Evolutionary conservation across 805 yeast species (phyloP).

Genomic region (Yarrowia divulgata): DNA sequence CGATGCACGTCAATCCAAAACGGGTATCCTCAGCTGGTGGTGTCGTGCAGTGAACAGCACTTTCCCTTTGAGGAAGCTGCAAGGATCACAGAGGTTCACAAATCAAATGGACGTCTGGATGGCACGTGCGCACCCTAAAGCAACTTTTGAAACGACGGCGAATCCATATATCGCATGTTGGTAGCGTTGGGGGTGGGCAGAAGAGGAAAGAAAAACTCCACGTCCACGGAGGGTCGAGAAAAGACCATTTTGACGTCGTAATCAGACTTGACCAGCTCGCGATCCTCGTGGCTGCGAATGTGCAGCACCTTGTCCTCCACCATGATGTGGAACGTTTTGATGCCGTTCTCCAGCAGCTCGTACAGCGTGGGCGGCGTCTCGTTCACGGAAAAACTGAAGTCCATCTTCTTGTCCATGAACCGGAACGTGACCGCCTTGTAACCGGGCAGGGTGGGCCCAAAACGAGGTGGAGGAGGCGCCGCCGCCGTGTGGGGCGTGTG

Average conservation of each 20-base stretch:
- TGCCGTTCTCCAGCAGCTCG: constrained; percentile 82
- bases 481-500: neutral
- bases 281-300: constrained; percentile 28
- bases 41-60: neutral
- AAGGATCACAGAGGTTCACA: neutral
- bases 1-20: constrained; percentile 7
- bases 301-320: constrained; percentile 49
- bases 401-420: constrained; percentile 52
- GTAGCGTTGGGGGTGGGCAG: constrained; percentile 17
- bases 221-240: constrained; percentile 20
- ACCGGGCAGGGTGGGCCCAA: constrained; percentile 23
- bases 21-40: neutral
- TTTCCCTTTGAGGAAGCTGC: neutral
- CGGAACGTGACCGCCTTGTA: constrained; percentile 48
- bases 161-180: constrained; percentile 21
- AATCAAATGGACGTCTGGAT: too few relatives aligned
- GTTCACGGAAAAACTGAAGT: constrained; percentile 67
- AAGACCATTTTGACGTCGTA: constrained; percentile 30
- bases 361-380: constrained; percentile 80
- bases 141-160: constrained; percentile 32
- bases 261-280: constrained; percentile 37
- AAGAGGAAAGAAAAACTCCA: constrained; percentile 37
- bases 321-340: constrained; percentile 69
- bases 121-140: neutral
- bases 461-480: neutral